phyloP scores from a whole-genome alignment of 2,329 filamentous ascomycete genomes.

The Neonectria neomacrospora region DNA sequence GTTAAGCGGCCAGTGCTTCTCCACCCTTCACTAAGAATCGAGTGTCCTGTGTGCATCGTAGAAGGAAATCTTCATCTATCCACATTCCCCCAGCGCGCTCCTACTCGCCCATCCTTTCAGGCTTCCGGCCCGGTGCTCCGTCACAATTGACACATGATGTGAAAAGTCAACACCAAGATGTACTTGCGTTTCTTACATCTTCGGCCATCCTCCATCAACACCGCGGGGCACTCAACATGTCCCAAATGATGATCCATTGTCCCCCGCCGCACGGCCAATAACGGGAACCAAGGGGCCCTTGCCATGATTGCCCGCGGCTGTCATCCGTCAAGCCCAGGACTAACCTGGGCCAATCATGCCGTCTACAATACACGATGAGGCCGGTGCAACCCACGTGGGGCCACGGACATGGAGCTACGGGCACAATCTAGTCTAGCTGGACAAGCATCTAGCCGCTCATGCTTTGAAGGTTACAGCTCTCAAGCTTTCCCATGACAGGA shows the following conservation, averaged over 20 bases:
- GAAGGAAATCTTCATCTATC: background rate
- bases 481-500: background rate
- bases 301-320: conserved; percentile 18
- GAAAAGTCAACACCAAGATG: background rate
- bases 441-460: too few relatives aligned
- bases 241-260: conserved; percentile 15
- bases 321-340: conserved; percentile 26
- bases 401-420: conserved; percentile 29
- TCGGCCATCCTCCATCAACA: conserved; percentile 31
- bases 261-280: conserved; percentile 24
- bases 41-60: background rate
- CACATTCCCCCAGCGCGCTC: background rate
- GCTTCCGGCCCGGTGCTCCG: conserved; percentile 1
- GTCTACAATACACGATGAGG: conserved; percentile 31
- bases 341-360: conserved; percentile 35
- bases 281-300: conserved; percentile 22
- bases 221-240: conserved; percentile 34
- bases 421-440: conserved; percentile 7
- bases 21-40: background rate
- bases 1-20: background rate
- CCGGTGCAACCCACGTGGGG: conserved; percentile 31
- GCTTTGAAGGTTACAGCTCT: conserved; percentile 9
- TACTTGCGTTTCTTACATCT: too few relatives aligned
- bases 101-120: background rate
- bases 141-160: background rate